Evolutionary conservation across 2,329 filamentous ascomycete genomes (phyloP), one percentile per base, ranked within the genome.

Genomic region (Monosporascus sp.): DNA sequence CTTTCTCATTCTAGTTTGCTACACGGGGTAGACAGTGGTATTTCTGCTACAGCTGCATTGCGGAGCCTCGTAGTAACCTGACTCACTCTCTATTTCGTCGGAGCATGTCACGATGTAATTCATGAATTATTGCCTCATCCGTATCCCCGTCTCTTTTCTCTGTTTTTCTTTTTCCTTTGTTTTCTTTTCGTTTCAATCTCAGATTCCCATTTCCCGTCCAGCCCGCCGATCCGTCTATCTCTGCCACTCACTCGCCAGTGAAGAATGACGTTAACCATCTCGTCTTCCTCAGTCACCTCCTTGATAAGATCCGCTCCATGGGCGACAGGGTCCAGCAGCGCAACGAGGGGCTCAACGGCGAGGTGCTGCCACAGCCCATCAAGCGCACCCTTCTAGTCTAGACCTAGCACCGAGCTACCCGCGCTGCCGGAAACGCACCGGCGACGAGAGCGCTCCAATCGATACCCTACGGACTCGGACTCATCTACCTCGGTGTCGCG

Each of bases 291-390:
- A 82, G 78, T 65, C 75, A 82, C 59, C 69, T 83, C n/a, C 74
- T 83, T 51, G 77, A 79, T 14, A 82, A 81, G 55, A 74, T 83
- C 54, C 77, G 76, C 54, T 69, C 64, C 14, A 60, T 80, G 52
- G 74, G 73, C 50, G 73, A 74, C 49, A 72, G 67, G 48, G 62
- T 68, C 1, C 60, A 69, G 50, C 58, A 61, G 35, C 61, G 63
- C 17, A 65, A 71, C 24, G 66, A 70, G 52, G 58, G 57, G 3
- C 37, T 74, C 18, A 63, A 74, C 47, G 71, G 67, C 25, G 50
- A 64, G 3, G 43, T 59, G n/a, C 60, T 71, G 1, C 73, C 75
- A 1, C 63, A 70, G 38, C 75, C 72, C 14, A 77, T 80, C 55
- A 79, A 79, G 61, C 70, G 72, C 51, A 72, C 72, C 51, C 58